phyloP scores from a whole-genome alignment of 805 yeast species.

The Suhomyces sp. region DNA sequence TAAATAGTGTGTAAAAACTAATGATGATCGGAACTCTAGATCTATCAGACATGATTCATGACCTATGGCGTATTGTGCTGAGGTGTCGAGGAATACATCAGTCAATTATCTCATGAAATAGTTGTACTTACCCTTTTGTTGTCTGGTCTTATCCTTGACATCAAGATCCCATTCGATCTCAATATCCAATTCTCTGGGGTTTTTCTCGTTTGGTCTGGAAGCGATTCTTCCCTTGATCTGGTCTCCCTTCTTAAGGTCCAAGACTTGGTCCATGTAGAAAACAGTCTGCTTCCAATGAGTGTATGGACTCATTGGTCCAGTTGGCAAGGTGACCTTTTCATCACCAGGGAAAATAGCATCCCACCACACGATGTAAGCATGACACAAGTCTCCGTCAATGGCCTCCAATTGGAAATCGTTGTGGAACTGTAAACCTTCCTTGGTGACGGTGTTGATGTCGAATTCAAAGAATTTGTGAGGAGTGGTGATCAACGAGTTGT shows the following conservation, averaged over 20 bases:
- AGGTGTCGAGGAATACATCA: background rate
- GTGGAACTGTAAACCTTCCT: constrained; percentile 78
- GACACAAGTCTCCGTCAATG: constrained; percentile 75
- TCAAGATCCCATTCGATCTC: constrained; percentile 58
- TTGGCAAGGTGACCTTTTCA: constrained; percentile 72
- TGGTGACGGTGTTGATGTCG: constrained; percentile 84
- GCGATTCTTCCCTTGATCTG: constrained; percentile 66
- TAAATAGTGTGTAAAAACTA: too few relatives aligned
- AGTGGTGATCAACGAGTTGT: constrained; percentile 69
- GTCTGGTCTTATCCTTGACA: constrained; percentile 51
- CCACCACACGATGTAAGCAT: constrained; percentile 92
- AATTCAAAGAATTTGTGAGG: constrained; percentile 70
- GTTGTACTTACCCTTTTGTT: constrained; percentile 57
- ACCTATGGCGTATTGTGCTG: background rate
- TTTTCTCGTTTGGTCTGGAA: constrained; percentile 70
- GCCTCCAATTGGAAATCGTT: constrained; percentile 70
- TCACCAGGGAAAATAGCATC: constrained; percentile 84
- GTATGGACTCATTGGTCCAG: constrained; percentile 92
- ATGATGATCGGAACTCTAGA: too few relatives aligned
- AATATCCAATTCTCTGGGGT: constrained; percentile 90
- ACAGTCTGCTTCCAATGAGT: constrained; percentile 99
- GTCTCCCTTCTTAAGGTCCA: constrained; percentile 78
- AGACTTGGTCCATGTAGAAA: constrained; percentile 80
- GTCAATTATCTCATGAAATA: constrained; percentile 64
- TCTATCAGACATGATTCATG: too few relatives aligned